These are phyloP conservation scores for Isoetes engelmannii DNA, from an alignment of 83 land plant species.

Conservation along the genomic window DNA sequence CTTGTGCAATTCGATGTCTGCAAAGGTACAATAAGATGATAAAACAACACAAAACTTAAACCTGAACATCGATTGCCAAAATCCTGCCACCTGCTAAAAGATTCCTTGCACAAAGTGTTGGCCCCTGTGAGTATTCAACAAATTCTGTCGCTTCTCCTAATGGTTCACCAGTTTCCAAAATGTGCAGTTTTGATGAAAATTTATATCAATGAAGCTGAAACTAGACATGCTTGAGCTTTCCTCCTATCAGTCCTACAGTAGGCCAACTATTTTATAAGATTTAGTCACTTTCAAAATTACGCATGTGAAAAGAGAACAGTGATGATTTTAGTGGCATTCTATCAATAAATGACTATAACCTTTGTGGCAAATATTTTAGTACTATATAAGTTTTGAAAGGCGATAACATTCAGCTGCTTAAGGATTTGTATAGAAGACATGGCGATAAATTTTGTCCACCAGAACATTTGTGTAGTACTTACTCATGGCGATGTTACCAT, in stretches of 20 bases:
- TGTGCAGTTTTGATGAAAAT: conserved; percentile 33
- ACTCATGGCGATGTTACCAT: too few relatives aligned
- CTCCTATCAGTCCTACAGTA: too few relatives aligned
- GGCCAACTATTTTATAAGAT: not conserved
- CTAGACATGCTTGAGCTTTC: too few relatives aligned
- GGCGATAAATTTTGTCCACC: too few relatives aligned
- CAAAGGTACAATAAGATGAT: not conserved
- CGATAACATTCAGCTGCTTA: too few relatives aligned
- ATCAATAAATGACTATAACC: too few relatives aligned
- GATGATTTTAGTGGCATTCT: too few relatives aligned
- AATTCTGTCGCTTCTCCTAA: conserved; percentile 88
- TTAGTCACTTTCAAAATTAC: too few relatives aligned
- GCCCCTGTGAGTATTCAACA: conserved; percentile 92
- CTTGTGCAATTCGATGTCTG: conserved; percentile 84
- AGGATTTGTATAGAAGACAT: too few relatives aligned
- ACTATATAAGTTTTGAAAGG: too few relatives aligned
- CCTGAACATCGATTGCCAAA: not conserved
- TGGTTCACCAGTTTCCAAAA: conserved; percentile 86
- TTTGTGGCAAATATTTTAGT: too few relatives aligned
- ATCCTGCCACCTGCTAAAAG: conserved; percentile 71
- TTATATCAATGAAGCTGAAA: not conserved
- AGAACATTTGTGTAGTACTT: too few relatives aligned
- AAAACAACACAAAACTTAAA: not conserved
- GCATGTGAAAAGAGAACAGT: not conserved
- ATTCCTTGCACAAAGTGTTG: conserved; percentile 88